These are phyloP conservation scores for Aspergillus arachidicola DNA, from an alignment of 2,329 filamentous ascomycete species.

Conservation along the genomic window DNA sequence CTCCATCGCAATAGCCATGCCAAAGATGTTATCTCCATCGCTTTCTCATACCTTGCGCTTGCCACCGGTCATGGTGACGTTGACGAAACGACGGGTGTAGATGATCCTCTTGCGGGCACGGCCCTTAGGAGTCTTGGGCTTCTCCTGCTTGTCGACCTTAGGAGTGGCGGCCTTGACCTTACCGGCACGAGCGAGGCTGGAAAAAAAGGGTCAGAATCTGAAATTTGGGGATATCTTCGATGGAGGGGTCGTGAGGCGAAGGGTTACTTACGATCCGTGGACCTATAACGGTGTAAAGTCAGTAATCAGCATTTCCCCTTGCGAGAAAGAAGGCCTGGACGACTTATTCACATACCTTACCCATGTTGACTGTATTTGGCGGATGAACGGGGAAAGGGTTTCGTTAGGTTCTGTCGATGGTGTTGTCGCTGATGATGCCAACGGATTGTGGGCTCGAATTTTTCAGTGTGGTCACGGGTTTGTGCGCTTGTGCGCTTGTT, in stretches of 20 bases:
- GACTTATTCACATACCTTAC: conserved; percentile 15
- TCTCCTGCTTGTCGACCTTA: conserved; percentile 60
- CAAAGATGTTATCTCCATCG: background rate
- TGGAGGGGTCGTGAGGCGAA: background rate
- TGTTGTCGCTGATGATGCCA: conserved; percentile 12
- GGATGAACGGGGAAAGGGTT: conserved; percentile 1
- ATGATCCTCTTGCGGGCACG: conserved; percentile 95
- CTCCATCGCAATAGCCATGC: background rate
- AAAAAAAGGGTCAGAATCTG: background rate
- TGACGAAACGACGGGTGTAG: conserved; percentile 98
- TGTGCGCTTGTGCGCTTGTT: conserved; percentile 13
- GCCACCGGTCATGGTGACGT: conserved; percentile 94
- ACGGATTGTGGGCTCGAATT: conserved; percentile 14
- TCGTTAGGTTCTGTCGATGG: conserved; percentile 11
- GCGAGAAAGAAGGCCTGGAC: background rate
- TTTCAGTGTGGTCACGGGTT: conserved; percentile 17
- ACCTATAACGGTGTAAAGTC: conserved; percentile 11
- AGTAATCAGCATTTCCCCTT: conserved; percentile 3
- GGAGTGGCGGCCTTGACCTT: conserved; percentile 29
- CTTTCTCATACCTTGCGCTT: conserved; percentile 83
- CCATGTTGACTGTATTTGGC: conserved; percentile 15
- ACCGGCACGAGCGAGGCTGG: conserved; percentile 27
- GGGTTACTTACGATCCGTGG: conserved; percentile 15
- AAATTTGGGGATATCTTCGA: background rate
- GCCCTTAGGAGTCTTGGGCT: conserved; percentile 95